phyloP scores from a whole-genome alignment of 2,329 filamentous ascomycete species.

The Pseudogymnoascus sp. region DNA sequence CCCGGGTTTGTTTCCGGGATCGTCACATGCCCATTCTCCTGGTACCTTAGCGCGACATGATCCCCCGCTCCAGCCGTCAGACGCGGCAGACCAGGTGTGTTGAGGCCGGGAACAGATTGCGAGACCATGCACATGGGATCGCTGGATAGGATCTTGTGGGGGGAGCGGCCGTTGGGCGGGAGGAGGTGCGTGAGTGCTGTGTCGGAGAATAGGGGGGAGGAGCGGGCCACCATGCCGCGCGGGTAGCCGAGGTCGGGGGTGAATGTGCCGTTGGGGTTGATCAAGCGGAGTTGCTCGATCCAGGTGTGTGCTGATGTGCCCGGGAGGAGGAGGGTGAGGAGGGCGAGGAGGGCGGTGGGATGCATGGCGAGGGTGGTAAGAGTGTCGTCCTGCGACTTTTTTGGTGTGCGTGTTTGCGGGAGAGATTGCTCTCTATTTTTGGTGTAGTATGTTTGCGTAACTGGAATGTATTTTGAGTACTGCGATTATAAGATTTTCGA shows the following conservation, averaged over 20 bases:
- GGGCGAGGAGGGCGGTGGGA: not conserved
- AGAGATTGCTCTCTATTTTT: not conserved
- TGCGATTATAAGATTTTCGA: not conserved
- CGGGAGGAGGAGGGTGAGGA: not conserved
- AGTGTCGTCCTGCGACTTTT: conserved; percentile 1
- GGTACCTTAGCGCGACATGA: conserved; percentile 56
- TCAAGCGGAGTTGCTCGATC: conserved; percentile 65
- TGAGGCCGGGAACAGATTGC: conserved; percentile 10
- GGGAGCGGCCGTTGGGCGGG: not conserved
- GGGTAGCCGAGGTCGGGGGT: conserved; percentile 62
- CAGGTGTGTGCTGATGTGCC: conserved; percentile 58
- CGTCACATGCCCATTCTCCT: conserved; percentile 71
- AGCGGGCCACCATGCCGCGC: conserved; percentile 56
- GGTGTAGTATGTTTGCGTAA: not conserved
- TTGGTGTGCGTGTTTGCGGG: not conserved
- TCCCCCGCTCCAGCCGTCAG: conserved; percentile 47
- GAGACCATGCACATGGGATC: conserved; percentile 21
- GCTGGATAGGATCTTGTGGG: conserved; percentile 50
- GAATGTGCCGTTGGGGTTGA: conserved; percentile 64
- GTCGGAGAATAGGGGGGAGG: conserved; percentile 45
- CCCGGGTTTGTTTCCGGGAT: conserved; percentile 44
- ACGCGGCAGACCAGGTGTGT: conserved; percentile 13
- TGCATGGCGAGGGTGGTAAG: not conserved
- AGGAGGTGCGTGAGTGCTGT: conserved; percentile 36
- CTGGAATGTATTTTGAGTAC: not conserved